Conservation (phyloP, 108 stramenopile genomes). For the Discostella pseudostelligera region DNA sequence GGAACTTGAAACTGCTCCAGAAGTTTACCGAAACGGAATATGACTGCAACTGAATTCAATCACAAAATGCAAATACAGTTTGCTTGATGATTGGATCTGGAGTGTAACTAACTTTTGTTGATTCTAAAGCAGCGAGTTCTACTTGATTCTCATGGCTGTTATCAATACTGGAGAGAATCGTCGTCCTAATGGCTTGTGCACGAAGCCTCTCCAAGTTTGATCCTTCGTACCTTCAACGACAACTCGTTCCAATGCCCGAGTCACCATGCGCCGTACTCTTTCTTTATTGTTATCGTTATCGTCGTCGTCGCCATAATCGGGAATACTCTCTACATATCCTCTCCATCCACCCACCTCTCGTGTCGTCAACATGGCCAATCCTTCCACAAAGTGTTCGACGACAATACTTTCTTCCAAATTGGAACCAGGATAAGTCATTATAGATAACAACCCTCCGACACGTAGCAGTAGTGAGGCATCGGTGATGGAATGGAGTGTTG, state of each 20-base stretch:
- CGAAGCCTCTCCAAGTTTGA: conserved; percentile 66
- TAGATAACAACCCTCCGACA: conserved; percentile 71
- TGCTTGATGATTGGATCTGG: too few species aligned
- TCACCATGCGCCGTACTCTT: conserved; percentile 36
- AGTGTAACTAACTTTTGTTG: too few species aligned
- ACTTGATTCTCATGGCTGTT: conserved; percentile 75
- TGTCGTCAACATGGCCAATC: conserved; percentile 66
- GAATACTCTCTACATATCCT: conserved; percentile 40
- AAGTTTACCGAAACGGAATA: too few species aligned
- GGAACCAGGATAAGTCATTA: conserved; percentile 75
- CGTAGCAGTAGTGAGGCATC: conserved; percentile 65
- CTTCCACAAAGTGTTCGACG: conserved; percentile 67
- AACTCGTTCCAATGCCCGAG: conserved; percentile 40
- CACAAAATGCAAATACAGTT: too few species aligned
- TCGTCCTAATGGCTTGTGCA: conserved; percentile 67
- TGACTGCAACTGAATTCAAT: too few species aligned
- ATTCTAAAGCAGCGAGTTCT: too few species aligned
- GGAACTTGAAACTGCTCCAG: too few species aligned
- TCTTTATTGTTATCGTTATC: neutral
- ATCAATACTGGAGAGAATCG: conserved; percentile 62
- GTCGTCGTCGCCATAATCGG: conserved; percentile 29
- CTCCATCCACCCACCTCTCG: conserved; percentile 64
- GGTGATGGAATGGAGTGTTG: conserved; percentile 65
- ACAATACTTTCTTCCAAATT: conserved; percentile 64
- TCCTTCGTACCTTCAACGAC: conserved; percentile 32